These are phyloP conservation scores for Agastache rugosa DNA, from an alignment of 257 asterid species.

Conservation along the genomic window DNA sequence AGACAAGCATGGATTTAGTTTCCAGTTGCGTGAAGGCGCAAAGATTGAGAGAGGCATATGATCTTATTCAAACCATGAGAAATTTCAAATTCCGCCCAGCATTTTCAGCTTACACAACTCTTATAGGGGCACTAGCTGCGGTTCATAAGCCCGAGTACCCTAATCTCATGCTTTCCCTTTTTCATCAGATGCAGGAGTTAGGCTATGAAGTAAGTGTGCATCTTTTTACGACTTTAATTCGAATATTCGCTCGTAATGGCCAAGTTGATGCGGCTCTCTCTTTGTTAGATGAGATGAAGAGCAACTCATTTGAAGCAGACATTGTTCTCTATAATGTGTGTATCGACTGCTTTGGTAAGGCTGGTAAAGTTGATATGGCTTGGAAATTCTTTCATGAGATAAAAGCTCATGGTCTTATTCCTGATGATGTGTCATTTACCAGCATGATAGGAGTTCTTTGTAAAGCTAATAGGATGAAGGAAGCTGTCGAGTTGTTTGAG, in stretches of 20 bases:
- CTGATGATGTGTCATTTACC: slow-evolving; percentile 90
- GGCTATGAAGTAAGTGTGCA: slow-evolving; percentile 91
- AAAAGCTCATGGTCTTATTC: slow-evolving; percentile 64
- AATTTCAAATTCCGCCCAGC: slow-evolving; percentile 84
- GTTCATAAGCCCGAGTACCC: slow-evolving; percentile 61
- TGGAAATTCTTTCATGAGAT: slow-evolving; percentile 97
- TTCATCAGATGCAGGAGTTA: slow-evolving; percentile 87
- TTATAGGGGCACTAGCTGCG: slow-evolving; percentile 79
- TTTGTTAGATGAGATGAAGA: slow-evolving; percentile 84
- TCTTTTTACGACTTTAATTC: slow-evolving; percentile 82
- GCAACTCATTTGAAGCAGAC: slow-evolving; percentile 75
- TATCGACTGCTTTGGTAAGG: slow-evolving; percentile 90
- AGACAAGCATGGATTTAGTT: slow-evolving; percentile 66
- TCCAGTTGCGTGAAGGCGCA: slow-evolving; percentile 56
- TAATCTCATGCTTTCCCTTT: slow-evolving; percentile 79
- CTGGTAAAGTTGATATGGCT: slow-evolving; percentile 91
- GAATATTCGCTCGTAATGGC: slow-evolving; percentile 84
- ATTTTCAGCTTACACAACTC: slow-evolving; percentile 92
- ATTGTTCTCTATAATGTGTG: slow-evolving; percentile 93
- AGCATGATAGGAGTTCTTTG: slow-evolving; percentile 95
- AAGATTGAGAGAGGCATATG: slow-evolving; percentile 67
- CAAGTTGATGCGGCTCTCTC: slow-evolving; percentile 88
- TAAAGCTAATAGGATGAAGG: slow-evolving; percentile 63
- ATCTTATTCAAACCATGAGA: slow-evolving; percentile 80
- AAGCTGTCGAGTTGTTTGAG: slow-evolving; percentile 88